Conservation (phyloP, 1,284 basidiomycete species). For the Kwoniella shivajii region DNA sequence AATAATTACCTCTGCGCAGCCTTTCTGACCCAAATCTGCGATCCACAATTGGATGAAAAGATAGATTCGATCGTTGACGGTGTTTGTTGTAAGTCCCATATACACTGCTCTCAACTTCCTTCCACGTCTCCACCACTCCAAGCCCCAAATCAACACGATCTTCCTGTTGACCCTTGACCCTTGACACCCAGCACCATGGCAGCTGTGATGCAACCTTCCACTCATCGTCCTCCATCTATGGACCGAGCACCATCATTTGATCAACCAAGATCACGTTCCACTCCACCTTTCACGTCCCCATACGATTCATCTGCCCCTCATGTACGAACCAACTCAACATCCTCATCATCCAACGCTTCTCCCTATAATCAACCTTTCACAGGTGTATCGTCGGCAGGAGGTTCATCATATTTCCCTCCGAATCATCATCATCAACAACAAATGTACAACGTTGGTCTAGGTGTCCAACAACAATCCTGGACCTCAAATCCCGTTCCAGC, state of each 20-base stretch:
- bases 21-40: too few species aligned
- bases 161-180: too few species aligned
- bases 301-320: conserved; percentile 33
- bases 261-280: conserved; percentile 33
- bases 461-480: conserved; percentile 27
- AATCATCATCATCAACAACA: conserved; percentile 25
- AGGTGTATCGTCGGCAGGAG: too few species aligned
- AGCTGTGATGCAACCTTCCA: conserved; percentile 40
- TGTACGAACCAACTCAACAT: conserved; percentile 28
- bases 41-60: background rate
- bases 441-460: too few species aligned
- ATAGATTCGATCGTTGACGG: background rate
- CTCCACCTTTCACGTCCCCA: conserved; percentile 28
- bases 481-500: conserved; percentile 32
- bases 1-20: too few species aligned
- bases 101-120: background rate
- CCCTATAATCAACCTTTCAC: conserved; percentile 26
- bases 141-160: conserved; percentile 49
- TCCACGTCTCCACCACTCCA: background rate
- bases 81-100: too few species aligned
- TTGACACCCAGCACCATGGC: conserved; percentile 37
- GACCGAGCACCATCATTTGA: conserved; percentile 49
- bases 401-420: conserved; percentile 18
- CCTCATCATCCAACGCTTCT: conserved; percentile 22
- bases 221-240: conserved; percentile 45